Conservation (phyloP, 139 green algal genomes). For the Chlamydomonas urium region DNA sequence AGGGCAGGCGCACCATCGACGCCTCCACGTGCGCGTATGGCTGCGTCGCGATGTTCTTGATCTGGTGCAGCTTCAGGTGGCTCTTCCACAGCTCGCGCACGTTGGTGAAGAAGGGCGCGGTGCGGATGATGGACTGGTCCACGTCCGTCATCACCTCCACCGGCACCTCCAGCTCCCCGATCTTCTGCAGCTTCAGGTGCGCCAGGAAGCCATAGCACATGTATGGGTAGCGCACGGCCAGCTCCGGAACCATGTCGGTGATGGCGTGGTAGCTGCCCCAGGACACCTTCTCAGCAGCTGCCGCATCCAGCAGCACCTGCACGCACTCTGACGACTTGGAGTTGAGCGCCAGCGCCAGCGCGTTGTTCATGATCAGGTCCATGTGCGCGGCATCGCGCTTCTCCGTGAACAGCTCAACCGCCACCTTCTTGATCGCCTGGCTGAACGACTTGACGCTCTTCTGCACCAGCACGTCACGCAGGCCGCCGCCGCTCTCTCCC, state of each 20-base stretch:
- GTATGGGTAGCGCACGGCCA: constrained; percentile 46
- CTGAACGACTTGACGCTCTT: constrained; percentile 26
- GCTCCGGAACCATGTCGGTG: constrained; percentile 45
- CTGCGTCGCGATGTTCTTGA: constrained; percentile 22
- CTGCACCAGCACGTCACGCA: constrained; percentile 25
- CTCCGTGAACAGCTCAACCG: constrained; percentile 45
- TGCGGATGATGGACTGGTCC: constrained; percentile 39
- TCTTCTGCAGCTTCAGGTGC: constrained; percentile 26
- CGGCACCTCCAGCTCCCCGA: constrained; percentile 46
- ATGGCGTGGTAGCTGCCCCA: constrained; percentile 45
- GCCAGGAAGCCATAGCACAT: constrained; percentile 52
- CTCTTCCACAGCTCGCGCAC: constrained; percentile 39
- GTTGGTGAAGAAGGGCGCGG: constrained; percentile 50
- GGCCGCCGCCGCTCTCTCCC: too few relatives aligned
- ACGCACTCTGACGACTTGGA: constrained; percentile 46
- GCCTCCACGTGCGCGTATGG: constrained; percentile 49
- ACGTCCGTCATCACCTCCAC: constrained; percentile 38
- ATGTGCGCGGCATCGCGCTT: constrained; percentile 34
- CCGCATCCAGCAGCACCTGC: constrained; percentile 29
- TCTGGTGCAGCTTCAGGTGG: constrained; percentile 42
- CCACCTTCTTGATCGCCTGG: constrained; percentile 39
- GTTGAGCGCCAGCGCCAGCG: constrained; percentile 43
- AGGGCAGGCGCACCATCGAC: constrained; percentile 42
- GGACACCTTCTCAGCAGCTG: constrained; percentile 24
- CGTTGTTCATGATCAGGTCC: constrained; percentile 43